A percentile compares a stretch with the other conserved stretches of the same genome.
Conservation (phyloP, 225 moss, liverwort and hornwort species). For the Bryoerythrophyllum caledonicum region DNA sequence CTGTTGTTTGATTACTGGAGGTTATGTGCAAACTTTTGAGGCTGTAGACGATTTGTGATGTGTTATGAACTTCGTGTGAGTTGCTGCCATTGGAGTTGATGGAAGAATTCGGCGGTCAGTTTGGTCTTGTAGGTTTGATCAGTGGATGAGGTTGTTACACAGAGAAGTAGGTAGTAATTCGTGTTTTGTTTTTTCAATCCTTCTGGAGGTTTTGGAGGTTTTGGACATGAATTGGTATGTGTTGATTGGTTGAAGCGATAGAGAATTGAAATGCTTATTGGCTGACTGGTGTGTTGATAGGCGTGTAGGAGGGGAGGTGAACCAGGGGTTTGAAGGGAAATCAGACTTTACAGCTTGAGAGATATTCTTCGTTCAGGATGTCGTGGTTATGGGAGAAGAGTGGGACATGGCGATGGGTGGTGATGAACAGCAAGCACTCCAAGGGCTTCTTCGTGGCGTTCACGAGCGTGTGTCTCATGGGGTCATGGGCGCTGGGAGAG, state of each 20-base stretch:
- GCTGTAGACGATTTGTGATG: no score
- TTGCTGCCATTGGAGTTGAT: background rate
- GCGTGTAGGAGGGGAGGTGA: background rate
- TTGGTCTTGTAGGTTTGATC: background rate
- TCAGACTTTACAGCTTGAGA: background rate
- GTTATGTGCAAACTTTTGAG: background rate
- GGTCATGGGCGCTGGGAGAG: conserved; percentile 81
- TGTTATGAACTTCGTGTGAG: background rate
- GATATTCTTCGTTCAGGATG: conserved; percentile 44
- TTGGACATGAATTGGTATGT: background rate
- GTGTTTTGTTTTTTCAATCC: background rate
- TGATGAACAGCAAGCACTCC: conserved; percentile 68
- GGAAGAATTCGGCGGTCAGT: background rate
- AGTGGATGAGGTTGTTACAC: background rate
- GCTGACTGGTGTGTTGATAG: background rate
- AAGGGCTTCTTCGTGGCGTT: conserved; percentile 81
- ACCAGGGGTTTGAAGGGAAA: conserved; percentile 6
- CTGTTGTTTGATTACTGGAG: background rate
- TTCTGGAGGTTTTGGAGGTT: background rate
- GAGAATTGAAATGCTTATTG: background rate
- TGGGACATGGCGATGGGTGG: conserved; percentile 86
- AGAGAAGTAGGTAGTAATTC: background rate
- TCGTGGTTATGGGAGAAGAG: conserved; percentile 91
- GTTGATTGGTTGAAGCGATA: background rate
- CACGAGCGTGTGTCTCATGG: conserved; percentile 65